Conservation (phyloP, 768 basidiomycete species). For the Suillus decipiens region DNA sequence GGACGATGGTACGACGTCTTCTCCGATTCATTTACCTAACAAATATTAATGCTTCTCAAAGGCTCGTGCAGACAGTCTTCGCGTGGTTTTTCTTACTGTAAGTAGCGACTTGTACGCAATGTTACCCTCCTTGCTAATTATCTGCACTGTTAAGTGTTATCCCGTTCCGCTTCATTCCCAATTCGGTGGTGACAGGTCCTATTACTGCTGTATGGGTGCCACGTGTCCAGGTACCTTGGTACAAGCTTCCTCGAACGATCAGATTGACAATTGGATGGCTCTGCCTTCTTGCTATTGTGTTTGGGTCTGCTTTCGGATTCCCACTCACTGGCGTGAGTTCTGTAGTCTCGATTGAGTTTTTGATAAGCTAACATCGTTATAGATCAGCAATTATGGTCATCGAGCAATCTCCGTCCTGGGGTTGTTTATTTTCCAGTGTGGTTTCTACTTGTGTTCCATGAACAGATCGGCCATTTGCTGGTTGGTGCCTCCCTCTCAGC, state of each 20-base stretch:
- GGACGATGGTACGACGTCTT: constrained; percentile 61
- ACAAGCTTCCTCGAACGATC: constrained; percentile 50
- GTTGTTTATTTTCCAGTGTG: constrained; percentile 74
- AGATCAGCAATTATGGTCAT: constrained; percentile 72
- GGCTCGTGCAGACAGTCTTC: constrained; percentile 82
- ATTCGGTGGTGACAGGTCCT: constrained; percentile 67
- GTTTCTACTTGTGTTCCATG: constrained; percentile 70
- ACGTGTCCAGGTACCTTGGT: constrained; percentile 66
- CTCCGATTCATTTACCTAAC: not conserved
- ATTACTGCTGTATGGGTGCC: constrained; percentile 72
- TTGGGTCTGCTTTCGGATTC: constrained; percentile 89
- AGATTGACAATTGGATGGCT: constrained; percentile 75
- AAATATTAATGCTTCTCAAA: constrained; percentile 10
- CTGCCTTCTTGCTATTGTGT: constrained; percentile 71
- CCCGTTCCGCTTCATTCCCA: constrained; percentile 84
- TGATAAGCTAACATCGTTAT: constrained; percentile 18
- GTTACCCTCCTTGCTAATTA: not conserved
- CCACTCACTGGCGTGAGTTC: constrained; percentile 51
- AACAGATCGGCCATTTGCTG: constrained; percentile 70
- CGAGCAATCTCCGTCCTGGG: constrained; percentile 83
- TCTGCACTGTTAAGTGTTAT: constrained; percentile 51
- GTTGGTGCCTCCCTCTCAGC: constrained; percentile 38
- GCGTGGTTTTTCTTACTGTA: constrained; percentile 83
- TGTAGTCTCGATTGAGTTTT: constrained; percentile 9
- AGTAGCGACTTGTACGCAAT: constrained; percentile 26